A percentile compares a stretch with the other conserved stretches of the same genome.
phyloP scores from a whole-genome alignment of 129 eudicot species.

The Erigeron canadensis region DNA sequence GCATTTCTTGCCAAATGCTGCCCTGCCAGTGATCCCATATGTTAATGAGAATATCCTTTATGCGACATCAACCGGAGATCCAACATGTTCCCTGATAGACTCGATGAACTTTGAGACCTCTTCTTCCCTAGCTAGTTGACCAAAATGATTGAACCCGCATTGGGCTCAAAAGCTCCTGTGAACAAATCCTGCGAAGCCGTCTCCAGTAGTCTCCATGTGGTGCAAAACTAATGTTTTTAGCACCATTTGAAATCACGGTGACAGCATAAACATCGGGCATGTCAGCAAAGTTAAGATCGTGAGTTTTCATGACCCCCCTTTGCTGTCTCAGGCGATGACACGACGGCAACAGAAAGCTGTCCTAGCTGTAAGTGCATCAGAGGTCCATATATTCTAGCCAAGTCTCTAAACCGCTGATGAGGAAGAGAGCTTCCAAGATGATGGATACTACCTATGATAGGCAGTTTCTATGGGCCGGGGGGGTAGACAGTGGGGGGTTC shows the following conservation, averaged over 20 bases:
- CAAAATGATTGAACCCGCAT: constrained; percentile 33
- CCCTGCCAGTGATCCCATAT: constrained; percentile 30
- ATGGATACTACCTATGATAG: constrained; percentile 44
- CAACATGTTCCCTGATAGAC: constrained; percentile 19
- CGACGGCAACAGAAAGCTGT: constrained; percentile 21
- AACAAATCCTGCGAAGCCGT: constrained; percentile 36
- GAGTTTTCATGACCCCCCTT: constrained; percentile 34
- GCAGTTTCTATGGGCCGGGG: constrained; percentile 49
- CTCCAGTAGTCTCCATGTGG: constrained; percentile 40
- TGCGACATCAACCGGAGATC: constrained; percentile 24
- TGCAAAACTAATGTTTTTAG: constrained; percentile 29
- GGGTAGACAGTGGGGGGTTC: constrained; percentile 19
- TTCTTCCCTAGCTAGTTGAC: constrained; percentile 29
- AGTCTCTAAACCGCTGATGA: constrained; percentile 30
- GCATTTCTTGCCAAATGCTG: constrained; percentile 34
- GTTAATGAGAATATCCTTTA: constrained; percentile 38
- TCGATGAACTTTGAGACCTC: constrained; percentile 30
- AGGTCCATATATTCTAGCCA: constrained; percentile 34
- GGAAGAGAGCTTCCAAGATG: constrained; percentile 36
- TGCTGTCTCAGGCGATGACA: constrained; percentile 40
- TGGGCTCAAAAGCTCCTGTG: constrained; percentile 39
- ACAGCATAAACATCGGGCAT: constrained; percentile 28
- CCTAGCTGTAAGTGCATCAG: constrained; percentile 39
- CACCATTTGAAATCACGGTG: constrained; percentile 26
- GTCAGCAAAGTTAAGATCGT: constrained; percentile 30